Percentiles rank a stretch among this genome's conserved stretches.
Evolutionary conservation across 2,329 filamentous ascomycete genomes (phyloP).

Genomic region (Exophiala sp.): DNA sequence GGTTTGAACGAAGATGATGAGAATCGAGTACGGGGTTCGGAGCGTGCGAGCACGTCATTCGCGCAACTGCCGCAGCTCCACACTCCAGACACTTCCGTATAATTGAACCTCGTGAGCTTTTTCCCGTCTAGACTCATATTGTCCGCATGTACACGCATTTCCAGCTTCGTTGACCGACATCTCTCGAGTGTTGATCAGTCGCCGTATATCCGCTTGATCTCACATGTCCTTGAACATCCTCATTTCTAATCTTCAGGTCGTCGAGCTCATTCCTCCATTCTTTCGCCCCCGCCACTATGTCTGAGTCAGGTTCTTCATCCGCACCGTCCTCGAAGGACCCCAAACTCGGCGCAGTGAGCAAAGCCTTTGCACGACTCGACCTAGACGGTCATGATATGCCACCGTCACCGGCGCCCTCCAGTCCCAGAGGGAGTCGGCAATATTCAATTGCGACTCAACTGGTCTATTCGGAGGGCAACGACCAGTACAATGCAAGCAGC

Average conservation of each 20-base stretch:
- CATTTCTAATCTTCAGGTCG: conserved; percentile 28
- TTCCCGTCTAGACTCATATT: background rate
- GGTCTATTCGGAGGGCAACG: conserved; percentile 90
- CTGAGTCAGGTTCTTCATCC: conserved; percentile 28
- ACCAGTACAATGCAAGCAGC: conserved; percentile 95
- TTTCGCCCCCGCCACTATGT: conserved; percentile 23
- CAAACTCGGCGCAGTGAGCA: conserved; percentile 37
- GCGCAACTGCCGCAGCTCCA: background rate
- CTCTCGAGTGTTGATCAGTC: background rate
- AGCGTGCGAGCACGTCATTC: conserved; percentile 14
- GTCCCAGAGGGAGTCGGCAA: conserved; percentile 73
- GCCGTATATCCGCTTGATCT: conserved; percentile 2
- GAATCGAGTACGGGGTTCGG: background rate
- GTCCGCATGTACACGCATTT: background rate
- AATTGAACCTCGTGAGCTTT: background rate
- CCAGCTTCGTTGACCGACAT: background rate
- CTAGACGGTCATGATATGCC: conserved; percentile 78
- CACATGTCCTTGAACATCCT: conserved; percentile 29
- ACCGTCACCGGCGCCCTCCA: conserved; percentile 88
- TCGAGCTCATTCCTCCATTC: conserved; percentile 27
- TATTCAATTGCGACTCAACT: conserved; percentile 95
- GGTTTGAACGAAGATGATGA: background rate
- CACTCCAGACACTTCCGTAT: background rate
- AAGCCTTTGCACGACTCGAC: conserved; percentile 60
- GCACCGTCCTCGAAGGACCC: conserved; percentile 28